Evolutionary conservation across 2,329 filamentous ascomycete genomes (phyloP).

Genomic region (Fusarium keratoplasticum): DNA sequence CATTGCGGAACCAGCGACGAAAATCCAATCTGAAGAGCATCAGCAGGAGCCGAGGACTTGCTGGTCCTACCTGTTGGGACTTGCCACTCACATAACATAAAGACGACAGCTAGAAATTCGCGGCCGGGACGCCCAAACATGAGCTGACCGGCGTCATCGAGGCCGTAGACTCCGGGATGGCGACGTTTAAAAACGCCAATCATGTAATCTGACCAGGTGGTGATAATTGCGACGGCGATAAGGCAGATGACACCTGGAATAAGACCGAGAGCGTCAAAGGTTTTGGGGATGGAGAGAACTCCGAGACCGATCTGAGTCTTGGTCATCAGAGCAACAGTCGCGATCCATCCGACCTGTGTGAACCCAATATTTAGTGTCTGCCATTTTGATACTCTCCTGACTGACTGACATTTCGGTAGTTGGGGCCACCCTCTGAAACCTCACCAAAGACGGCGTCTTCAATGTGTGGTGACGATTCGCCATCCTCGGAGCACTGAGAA

Average conservation of each 20-base stretch:
- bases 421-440: conserved; percentile 40
- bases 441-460: conserved; percentile 27
- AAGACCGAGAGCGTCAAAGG: conserved; percentile 58
- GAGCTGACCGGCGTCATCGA: conserved; percentile 61
- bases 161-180: conserved; percentile 62
- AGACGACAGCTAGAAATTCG: conserved; percentile 51
- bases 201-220: conserved; percentile 60
- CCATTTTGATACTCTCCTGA: neutral
- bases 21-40: conserved; percentile 30
- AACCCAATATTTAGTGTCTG: neutral
- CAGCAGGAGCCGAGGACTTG: neutral
- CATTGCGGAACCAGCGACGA: conserved; percentile 52
- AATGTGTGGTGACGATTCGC: neutral
- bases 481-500: neutral
- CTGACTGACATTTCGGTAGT: conserved; percentile 41
- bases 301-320: conserved; percentile 57
- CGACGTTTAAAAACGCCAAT: conserved; percentile 61
- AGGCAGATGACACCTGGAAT: conserved; percentile 59
- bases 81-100: conserved; percentile 47
- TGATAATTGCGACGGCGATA: conserved; percentile 53
- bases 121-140: conserved; percentile 59
- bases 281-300: conserved; percentile 59
- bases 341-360: conserved; percentile 53
- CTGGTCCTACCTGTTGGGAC: neutral
- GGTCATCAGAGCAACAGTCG: conserved; percentile 57